Conservation (phyloP, 2,329 filamentous ascomycete genomes). For the Penicillium crustosum region DNA sequence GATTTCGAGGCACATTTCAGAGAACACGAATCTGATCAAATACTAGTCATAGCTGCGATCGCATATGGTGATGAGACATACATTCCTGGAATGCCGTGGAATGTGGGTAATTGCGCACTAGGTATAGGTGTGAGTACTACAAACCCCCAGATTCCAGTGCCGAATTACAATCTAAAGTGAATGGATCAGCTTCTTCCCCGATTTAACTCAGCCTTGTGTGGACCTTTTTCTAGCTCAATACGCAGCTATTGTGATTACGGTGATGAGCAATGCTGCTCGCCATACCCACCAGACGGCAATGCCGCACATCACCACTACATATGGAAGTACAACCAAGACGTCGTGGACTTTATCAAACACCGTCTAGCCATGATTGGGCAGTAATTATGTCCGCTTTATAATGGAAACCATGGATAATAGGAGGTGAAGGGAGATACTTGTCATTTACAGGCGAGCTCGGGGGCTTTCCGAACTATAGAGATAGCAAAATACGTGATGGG, state of each 20-base stretch:
- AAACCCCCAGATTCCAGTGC: not conserved
- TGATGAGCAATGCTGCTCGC: conserved; percentile 15
- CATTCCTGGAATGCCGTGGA: conserved; percentile 16
- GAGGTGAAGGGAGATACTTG: not conserved
- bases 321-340: conserved; percentile 15
- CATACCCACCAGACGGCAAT: conserved; percentile 10
- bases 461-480: not conserved
- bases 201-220: conserved; percentile 12
- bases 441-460: not conserved
- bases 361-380: not conserved
- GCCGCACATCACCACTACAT: conserved; percentile 16
- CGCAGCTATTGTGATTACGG: conserved; percentile 21
- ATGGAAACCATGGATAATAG: not conserved
- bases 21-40: not conserved
- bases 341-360: conserved; percentile 19
- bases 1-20: not conserved
- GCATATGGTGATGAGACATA: conserved; percentile 25
- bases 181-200: conserved; percentile 4
- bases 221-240: conserved; percentile 16
- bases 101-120: conserved; percentile 19
- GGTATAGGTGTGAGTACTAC: conserved; percentile 20
- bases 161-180: not conserved
- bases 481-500: not conserved
- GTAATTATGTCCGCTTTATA: not conserved
- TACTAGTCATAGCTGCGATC: conserved; percentile 21